A percentile compares a stretch with the other conserved stretches of the same genome.
Conservation (phyloP, 2,329 filamentous ascomycete genomes). For the Penicillium sp. region DNA sequence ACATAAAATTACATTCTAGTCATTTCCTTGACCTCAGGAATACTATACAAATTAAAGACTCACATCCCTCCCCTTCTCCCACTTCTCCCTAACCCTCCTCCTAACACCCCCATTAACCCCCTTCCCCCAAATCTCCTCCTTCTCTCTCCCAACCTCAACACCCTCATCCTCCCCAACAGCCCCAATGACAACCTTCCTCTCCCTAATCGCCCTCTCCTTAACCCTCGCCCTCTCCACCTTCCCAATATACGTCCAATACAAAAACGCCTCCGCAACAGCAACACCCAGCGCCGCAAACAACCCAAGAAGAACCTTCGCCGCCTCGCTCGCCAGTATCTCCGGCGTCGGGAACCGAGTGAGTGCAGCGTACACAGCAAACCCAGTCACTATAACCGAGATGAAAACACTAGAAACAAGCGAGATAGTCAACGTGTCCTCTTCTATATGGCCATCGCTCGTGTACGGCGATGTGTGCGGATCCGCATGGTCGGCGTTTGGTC, state of each 20-base stretch:
- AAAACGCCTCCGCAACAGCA: conserved; percentile 47
- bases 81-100: conserved; percentile 21
- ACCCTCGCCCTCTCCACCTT: conserved; percentile 42
- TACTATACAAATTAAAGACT: not conserved
- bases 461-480: conserved; percentile 39
- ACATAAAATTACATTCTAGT: not conserved
- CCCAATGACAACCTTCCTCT: conserved; percentile 33
- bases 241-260: conserved; percentile 48
- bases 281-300: conserved; percentile 43
- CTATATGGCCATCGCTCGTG: not conserved
- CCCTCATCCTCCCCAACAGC: conserved; percentile 1
- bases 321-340: conserved; percentile 31
- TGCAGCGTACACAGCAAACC: conserved; percentile 47
- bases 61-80: conserved; percentile 24
- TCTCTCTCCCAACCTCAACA: conserved; percentile 9
- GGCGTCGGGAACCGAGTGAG: conserved; percentile 40
- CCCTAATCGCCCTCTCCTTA: conserved; percentile 38
- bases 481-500: conserved; percentile 45
- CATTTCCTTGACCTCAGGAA: not conserved
- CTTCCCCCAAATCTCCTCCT: conserved; percentile 26
- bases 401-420: conserved; percentile 83
- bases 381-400: conserved; percentile 74
- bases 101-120: conserved; percentile 21
- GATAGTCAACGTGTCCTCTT: conserved; percentile 40
- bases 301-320: conserved; percentile 41